Percentiles rank a stretch among this genome's conserved stretches.
These are phyloP conservation scores for Pseudogymnoascus sp. DNA, from an alignment of 2,329 filamentous ascomycete species.

Conservation along the genomic window DNA sequence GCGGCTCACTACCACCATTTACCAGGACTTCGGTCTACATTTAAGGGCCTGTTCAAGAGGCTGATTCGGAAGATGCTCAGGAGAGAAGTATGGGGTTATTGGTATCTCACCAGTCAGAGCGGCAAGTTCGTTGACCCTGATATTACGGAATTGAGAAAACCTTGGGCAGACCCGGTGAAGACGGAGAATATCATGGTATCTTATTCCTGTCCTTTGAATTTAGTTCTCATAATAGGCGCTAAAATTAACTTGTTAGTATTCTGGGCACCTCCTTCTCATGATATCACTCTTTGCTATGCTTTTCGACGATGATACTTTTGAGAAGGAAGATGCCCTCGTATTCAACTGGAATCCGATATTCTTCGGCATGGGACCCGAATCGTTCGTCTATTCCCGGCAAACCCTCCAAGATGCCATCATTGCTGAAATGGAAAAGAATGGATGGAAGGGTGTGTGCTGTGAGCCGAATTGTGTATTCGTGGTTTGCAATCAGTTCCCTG, in stretches of 20 bases:
- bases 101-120: constrained; percentile 32
- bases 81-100: constrained; percentile 36
- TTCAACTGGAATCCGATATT: constrained; percentile 35
- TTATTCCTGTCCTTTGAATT: not conserved
- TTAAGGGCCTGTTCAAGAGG: constrained; percentile 29
- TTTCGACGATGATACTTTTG: constrained; percentile 34
- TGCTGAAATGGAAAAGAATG: constrained; percentile 31
- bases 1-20: constrained; percentile 33
- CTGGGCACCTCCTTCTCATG: constrained; percentile 34
- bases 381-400: constrained; percentile 27
- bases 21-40: constrained; percentile 28
- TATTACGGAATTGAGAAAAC: constrained; percentile 31
- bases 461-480: constrained; percentile 35
- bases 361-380: constrained; percentile 31
- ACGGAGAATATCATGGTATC: constrained; percentile 34
- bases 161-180: constrained; percentile 34
- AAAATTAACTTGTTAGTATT: constrained; percentile 20
- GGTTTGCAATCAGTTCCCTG: constrained; percentile 37
- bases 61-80: constrained; percentile 36
- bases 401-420: constrained; percentile 30
- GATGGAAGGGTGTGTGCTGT: constrained; percentile 35
- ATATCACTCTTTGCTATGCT: constrained; percentile 34
- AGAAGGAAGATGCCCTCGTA: constrained; percentile 25
- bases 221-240: not conserved
- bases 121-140: constrained; percentile 30